Evolutionary conservation across 129 eudicot species (phyloP).

Genomic region (Arctium lappa): DNA sequence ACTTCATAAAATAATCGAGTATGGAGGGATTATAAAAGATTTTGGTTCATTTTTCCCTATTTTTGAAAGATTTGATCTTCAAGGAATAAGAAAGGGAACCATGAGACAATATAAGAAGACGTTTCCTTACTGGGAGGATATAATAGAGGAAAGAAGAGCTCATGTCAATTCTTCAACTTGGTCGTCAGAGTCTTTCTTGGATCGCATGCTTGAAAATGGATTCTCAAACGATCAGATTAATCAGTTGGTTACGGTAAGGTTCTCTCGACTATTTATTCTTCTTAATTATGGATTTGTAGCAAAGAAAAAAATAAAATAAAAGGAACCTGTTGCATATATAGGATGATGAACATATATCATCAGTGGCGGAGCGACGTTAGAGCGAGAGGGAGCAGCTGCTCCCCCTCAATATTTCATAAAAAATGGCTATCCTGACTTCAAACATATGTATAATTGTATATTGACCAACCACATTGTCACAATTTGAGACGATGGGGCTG

Average conservation of each 20-base stretch:
- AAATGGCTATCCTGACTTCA: no score
- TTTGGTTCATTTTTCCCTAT: conserved; percentile 26
- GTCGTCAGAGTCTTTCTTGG: not conserved
- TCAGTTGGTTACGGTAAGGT: not conserved
- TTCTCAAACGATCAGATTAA: conserved; percentile 1
- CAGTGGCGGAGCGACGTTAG: no score
- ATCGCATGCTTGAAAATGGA: conserved; percentile 4
- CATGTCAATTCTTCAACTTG: not conserved
- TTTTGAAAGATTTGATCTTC: conserved; percentile 25
- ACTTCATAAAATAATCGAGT: not conserved
- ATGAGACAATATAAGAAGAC: not conserved
- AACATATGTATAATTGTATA: no score
- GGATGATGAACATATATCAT: not conserved
- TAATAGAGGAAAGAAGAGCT: conserved; percentile 24
- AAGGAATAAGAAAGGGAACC: conserved; percentile 26
- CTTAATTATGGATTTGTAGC: not conserved
- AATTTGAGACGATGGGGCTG: no score
- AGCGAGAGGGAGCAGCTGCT: no score
- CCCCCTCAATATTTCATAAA: no score
- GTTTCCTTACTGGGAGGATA: conserved; percentile 5
- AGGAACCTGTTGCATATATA: no score
- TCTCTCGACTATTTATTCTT: not conserved
- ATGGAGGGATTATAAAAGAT: not conserved
- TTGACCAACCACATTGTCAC: no score
- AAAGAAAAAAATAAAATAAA: not conserved